Evolutionary conservation across 2,329 filamentous ascomycete genomes (phyloP), one percentile per base, ranked within the genome.

Genomic region (Endothia cerciana): DNA sequence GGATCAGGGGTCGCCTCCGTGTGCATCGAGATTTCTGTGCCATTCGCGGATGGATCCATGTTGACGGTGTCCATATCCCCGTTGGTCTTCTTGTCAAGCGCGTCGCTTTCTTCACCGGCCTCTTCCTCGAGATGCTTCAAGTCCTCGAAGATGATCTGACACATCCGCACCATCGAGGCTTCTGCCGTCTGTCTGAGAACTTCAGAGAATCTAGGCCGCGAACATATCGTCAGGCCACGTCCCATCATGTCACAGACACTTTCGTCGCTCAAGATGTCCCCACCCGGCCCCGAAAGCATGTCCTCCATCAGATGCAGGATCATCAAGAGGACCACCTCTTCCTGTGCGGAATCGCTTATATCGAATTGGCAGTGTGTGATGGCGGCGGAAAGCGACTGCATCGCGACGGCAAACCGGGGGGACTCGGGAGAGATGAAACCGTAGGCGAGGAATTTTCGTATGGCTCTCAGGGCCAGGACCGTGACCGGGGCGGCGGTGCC

Each of bases 241-340:
- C 97, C 95, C 94, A 99, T 98, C 93, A 99, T 98, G 76, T 97
- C 93, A 76, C 96, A 99, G 13, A 99, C 93, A 74, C 94, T 98
- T 80, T 98, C 94, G 73, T 99, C 95, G 66, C 94, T 96, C n/a
- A 99, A 82, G 13, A 98, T 87, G 70, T 96, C 91, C 45, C 95
- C 95, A 38, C 94, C 93, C 0, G 94, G 92, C 0, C 95, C 92
- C 19, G 94, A 96, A 73, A 99, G 90, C 91, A 99, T 97, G 73
- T 93, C 92, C 78, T 99, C 95, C 95, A 99, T 99, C 57, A 99
- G 85, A 75, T 97, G 95, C 67, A 99, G 79, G 72, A 99, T 98
- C 80, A 96, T 91, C 64, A 98, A 82, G 63, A 98, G 85, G 17
- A 99, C 96, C 62, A 98, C 93, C 78, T 99, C 95, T 74, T 97